phyloP scores from a whole-genome alignment of 225 moss, liverwort and hornwort species.

The Thuidium tamariscinum region DNA sequence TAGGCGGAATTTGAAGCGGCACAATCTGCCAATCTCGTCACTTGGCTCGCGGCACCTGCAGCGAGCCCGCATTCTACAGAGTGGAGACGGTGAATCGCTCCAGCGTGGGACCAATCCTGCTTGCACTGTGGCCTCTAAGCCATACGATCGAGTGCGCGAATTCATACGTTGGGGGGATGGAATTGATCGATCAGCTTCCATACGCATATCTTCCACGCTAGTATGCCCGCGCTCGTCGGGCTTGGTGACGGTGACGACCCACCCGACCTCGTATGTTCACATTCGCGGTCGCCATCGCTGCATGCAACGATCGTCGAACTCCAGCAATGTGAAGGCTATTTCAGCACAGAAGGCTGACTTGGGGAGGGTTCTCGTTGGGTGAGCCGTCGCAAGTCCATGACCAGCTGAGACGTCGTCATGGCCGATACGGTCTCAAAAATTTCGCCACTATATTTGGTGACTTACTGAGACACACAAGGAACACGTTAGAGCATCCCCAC shows the following conservation, averaged over 20 bases:
- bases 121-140: constrained; percentile 60
- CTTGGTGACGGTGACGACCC: background rate
- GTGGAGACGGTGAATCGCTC: constrained; percentile 44
- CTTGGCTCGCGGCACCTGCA: constrained; percentile 35
- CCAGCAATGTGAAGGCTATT: background rate
- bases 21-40: constrained; percentile 39
- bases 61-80: constrained; percentile 47
- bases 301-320: background rate
- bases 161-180: constrained; percentile 61
- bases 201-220: constrained; percentile 27
- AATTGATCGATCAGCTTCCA: constrained; percentile 77
- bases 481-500: too few species aligned
- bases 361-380: background rate
- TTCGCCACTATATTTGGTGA: too few species aligned
- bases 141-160: constrained; percentile 78
- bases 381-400: background rate
- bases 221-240: background rate
- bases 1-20: constrained; percentile 29
- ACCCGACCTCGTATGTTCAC: background rate
- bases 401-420: background rate
- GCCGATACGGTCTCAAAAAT: too few species aligned
- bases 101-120: constrained; percentile 31
- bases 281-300: background rate
- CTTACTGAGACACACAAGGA: background rate
- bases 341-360: background rate